Conservation (phyloP, 805 yeast species). For the Candida ortonii region DNA sequence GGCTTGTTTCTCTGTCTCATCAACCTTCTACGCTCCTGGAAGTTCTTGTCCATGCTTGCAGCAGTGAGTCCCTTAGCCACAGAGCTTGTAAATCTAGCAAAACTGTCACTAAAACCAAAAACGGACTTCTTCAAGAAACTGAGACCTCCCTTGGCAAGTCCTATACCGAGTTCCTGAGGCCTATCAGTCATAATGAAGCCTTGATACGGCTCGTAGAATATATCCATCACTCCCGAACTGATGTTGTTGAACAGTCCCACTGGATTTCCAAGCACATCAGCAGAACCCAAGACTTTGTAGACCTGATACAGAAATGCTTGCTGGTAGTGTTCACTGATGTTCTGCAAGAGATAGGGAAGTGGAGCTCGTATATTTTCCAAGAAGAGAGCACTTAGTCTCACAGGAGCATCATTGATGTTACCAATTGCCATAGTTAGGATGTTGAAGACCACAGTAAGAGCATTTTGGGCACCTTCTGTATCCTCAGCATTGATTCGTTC, state of each 20-base stretch:
- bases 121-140: constrained; percentile 93
- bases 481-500: constrained; percentile 69
- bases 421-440: constrained; percentile 95
- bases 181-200: constrained; percentile 92
- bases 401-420: constrained; percentile 95
- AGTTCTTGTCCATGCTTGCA: constrained; percentile 81
- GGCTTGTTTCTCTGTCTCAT: constrained; percentile 77
- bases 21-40: constrained; percentile 80
- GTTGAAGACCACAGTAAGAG: constrained; percentile 75
- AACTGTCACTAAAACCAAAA: constrained; percentile 90
- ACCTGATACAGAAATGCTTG: constrained; percentile 90
- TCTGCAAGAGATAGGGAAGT: constrained; percentile 63
- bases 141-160: constrained; percentile 92
- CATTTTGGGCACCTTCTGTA: constrained; percentile 53
- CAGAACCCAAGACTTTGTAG: constrained; percentile 91
- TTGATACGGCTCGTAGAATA: constrained; percentile 95
- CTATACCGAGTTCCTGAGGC: constrained; percentile 94
- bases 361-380: constrained; percentile 91
- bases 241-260: constrained; percentile 93
- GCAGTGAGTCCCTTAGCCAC: constrained; percentile 91
- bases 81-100: constrained; percentile 90
- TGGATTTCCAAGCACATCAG: constrained; percentile 95
- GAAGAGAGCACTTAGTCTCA: constrained; percentile 78
- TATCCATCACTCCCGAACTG: constrained; percentile 93
- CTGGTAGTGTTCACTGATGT: constrained; percentile 79